These are phyloP conservation scores for Aeschynomene evenia DNA, from an alignment of 306 rosid genomes.

Conservation along the genomic window DNA sequence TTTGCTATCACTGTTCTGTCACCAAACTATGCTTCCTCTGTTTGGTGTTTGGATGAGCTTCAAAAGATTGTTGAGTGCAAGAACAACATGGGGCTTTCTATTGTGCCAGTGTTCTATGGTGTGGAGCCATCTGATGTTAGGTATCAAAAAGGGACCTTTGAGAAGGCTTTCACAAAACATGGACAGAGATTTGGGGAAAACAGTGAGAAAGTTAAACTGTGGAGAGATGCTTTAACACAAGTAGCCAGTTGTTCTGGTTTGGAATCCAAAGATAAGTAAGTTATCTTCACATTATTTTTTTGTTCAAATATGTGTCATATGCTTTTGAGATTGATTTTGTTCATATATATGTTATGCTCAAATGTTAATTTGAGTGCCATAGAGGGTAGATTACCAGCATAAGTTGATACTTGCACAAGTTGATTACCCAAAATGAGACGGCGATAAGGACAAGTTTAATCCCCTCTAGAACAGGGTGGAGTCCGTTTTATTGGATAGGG, in stretches of 20 bases:
- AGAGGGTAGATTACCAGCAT: no score
- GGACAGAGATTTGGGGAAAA: not conserved
- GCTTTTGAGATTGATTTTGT: no score
- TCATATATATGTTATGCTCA: no score
- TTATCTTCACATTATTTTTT: not conserved
- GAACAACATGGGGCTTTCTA: not conserved
- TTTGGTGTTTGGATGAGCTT: not conserved
- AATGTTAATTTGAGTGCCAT: no score
- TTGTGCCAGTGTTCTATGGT: not conserved
- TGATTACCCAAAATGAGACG: no score
- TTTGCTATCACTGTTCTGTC: not conserved
- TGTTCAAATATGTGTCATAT: not conserved
- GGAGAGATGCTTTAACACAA: not conserved
- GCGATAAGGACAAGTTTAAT: no score
- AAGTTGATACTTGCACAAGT: no score
- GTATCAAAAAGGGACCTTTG: not conserved
- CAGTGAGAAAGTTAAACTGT: not conserved
- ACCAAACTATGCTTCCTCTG: not conserved
- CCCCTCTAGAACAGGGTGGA: no score
- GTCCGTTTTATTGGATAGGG: no score
- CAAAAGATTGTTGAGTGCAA: not conserved
- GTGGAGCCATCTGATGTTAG: not conserved
- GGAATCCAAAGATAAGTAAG: not conserved
- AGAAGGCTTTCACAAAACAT: not conserved
- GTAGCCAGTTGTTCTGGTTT: not conserved